Evolutionary conservation across 1,139 yeast genomes (phyloP).

Genomic region (Saccharomyces hybrid): DNA sequence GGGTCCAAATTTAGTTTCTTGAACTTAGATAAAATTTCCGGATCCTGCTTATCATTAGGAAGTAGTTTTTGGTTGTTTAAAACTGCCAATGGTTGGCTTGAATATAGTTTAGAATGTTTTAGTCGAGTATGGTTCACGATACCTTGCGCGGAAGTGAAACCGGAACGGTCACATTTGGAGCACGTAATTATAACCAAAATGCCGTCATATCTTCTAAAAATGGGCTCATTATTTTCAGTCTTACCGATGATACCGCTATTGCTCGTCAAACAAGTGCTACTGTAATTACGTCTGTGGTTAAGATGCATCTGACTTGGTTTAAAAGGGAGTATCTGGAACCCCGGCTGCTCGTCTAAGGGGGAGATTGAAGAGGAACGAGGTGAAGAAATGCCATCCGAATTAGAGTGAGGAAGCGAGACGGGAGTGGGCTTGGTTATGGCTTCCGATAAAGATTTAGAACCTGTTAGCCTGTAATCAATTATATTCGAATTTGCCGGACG

Average conservation of each 20-base stretch:
- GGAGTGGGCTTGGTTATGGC: neutral
- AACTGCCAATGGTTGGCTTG: slow-evolving; percentile 73
- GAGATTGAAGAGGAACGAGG: neutral
- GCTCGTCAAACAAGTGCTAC: slow-evolving; percentile 32
- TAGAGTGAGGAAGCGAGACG: neutral
- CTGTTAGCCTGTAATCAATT: slow-evolving; percentile 16
- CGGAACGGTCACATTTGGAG: slow-evolving; percentile 58
- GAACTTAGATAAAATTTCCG: slow-evolving; percentile 43
- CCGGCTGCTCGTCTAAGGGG: neutral
- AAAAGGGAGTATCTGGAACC: slow-evolving; percentile 4
- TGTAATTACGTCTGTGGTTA: slow-evolving; percentile 33
- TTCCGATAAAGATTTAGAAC: slow-evolving; percentile 12
- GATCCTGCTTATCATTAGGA: slow-evolving; percentile 54
- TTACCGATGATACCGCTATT: slow-evolving; percentile 32
- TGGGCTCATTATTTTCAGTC: slow-evolving; percentile 39
- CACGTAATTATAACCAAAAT: slow-evolving; percentile 61
- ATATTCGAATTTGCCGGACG: slow-evolving; percentile 20
- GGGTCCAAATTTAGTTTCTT: slow-evolving; percentile 35
- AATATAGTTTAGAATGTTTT: slow-evolving; percentile 65
- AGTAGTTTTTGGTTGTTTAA: slow-evolving; percentile 57
- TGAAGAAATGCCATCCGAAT: neutral
- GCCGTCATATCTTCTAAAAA: slow-evolving; percentile 68
- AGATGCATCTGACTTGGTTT: slow-evolving; percentile 24
- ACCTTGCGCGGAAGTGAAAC: slow-evolving; percentile 75
- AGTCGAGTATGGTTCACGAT: slow-evolving; percentile 69